Percentiles rank a stretch among this genome's conserved stretches.
Evolutionary conservation across 176 grass and related monocot species (phyloP).

Genomic region (Eremochloa ophiuroides): DNA sequence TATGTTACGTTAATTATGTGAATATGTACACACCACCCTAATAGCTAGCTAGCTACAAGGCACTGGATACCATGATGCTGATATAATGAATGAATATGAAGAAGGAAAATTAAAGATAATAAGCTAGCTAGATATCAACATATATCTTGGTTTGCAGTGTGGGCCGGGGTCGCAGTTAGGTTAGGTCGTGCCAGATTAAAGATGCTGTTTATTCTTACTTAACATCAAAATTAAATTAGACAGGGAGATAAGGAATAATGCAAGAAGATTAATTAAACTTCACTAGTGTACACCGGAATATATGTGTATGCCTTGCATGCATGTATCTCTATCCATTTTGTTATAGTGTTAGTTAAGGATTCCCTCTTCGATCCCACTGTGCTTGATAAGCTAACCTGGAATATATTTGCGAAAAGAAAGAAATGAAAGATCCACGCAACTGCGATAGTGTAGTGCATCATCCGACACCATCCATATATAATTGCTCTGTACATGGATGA

Average conservation of each 20-base stretch:
- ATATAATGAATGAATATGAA: conserved; percentile 6
- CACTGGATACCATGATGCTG: neutral
- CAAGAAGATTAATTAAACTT: conserved; percentile 13
- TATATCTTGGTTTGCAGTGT: conserved; percentile 8
- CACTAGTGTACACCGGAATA: conserved; percentile 4
- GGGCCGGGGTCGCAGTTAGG: conserved; percentile 26
- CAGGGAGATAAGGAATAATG: neutral
- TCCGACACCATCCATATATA: neutral
- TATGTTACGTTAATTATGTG: neutral
- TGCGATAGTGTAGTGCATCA: neutral
- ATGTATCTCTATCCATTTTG: neutral
- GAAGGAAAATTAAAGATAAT: neutral
- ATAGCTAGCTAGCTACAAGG: neutral
- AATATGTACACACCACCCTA: neutral
- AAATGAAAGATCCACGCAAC: neutral
- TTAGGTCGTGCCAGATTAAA: conserved; percentile 34
- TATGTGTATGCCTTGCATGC: neutral
- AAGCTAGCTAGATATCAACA: neutral
- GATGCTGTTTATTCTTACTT: conserved; percentile 20
- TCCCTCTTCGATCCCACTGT: conserved; percentile 7
- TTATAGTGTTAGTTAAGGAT: conserved; percentile 25
- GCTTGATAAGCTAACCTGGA: conserved; percentile 51
- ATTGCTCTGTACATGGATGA: neutral
- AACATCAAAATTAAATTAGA: neutral
- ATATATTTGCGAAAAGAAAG: conserved; percentile 31